Conservation (phyloP, 768 basidiomycete genomes). For the Russula vinacea region DNA sequence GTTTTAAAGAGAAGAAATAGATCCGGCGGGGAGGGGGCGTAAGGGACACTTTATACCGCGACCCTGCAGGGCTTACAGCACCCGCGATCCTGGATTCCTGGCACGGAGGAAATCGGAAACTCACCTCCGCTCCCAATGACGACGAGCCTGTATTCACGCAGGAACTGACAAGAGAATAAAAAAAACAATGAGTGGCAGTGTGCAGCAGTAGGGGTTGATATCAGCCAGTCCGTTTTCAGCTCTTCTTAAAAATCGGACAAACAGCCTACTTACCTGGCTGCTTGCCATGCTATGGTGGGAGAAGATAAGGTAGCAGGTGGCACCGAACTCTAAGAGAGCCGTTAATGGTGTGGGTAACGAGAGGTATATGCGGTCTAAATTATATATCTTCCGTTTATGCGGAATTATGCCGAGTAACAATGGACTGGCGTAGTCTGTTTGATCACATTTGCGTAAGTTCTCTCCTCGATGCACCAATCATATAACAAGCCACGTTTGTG, state of each 20-base stretch:
- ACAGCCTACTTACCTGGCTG: constrained; percentile 51
- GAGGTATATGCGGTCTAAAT: neutral
- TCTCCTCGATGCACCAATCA: neutral
- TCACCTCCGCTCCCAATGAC: constrained; percentile 96
- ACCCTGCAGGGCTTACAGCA: neutral
- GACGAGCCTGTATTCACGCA: constrained; percentile 97
- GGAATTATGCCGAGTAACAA: neutral
- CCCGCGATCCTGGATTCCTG: neutral
- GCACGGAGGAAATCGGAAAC: constrained; percentile 30
- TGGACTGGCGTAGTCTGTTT: neutral
- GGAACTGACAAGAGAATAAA: constrained; percentile 49
- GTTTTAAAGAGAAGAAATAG: too few species aligned
- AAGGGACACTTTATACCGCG: too few species aligned
- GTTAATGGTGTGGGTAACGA: neutral
- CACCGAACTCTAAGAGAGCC: neutral
- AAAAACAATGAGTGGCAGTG: too few species aligned
- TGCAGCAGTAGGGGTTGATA: neutral
- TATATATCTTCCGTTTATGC: constrained; percentile 8
- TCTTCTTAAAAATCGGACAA: constrained; percentile 33
- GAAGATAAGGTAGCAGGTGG: neutral
- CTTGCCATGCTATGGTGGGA: constrained; percentile 12
- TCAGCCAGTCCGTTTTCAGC: neutral
- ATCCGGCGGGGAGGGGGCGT: neutral
- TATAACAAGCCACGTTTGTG: neutral
- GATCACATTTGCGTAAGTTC: constrained; percentile 9